Percentiles rank a stretch among this genome's conserved stretches.
These are phyloP conservation scores for Penicilliopsis zonata DNA, from an alignment of 495 filamentous ascomycete species.

Conservation along the genomic window DNA sequence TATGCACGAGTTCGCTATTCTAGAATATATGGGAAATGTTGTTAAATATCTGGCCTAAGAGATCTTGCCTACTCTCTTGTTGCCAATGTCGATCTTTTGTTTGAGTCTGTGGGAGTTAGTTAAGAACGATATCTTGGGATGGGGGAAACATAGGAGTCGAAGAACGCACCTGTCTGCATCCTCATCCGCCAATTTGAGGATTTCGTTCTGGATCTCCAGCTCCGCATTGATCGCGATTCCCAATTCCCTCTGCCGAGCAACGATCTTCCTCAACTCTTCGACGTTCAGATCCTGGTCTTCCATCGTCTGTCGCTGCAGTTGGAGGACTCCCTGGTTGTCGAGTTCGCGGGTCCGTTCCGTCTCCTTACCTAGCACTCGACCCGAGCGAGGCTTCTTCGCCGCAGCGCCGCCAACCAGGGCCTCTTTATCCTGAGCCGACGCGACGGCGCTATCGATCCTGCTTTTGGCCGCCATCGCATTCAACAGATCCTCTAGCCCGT, in stretches of 20 bases:
- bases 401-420: constrained; percentile 26
- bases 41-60: constrained; percentile 39
- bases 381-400: constrained; percentile 23
- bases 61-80: constrained; percentile 70
- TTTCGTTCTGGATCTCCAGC: constrained; percentile 69
- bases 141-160: constrained; percentile 1
- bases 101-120: constrained; percentile 36
- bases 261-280: constrained; percentile 60
- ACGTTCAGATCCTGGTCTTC: constrained; percentile 75
- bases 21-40: too few species aligned
- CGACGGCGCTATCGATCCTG: constrained; percentile 31
- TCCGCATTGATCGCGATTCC: constrained; percentile 77
- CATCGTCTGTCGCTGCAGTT: constrained; percentile 78
- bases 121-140: constrained; percentile 10
- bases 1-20: too few species aligned
- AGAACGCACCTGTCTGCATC: constrained; percentile 51
- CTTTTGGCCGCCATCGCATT: constrained; percentile 56
- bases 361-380: constrained; percentile 77
- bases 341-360: constrained; percentile 79
- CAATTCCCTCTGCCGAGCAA: constrained; percentile 74
- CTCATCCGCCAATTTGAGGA: constrained; percentile 64
- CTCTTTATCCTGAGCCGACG: constrained; percentile 43
- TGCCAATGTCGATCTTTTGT: constrained; percentile 71
- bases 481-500: constrained; percentile 72
- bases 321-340: constrained; percentile 80